These are phyloP conservation scores for Coemansia sp. DNA, from an alignment of 371 early-diverging fungal genomes.

Conservation along the genomic window DNA sequence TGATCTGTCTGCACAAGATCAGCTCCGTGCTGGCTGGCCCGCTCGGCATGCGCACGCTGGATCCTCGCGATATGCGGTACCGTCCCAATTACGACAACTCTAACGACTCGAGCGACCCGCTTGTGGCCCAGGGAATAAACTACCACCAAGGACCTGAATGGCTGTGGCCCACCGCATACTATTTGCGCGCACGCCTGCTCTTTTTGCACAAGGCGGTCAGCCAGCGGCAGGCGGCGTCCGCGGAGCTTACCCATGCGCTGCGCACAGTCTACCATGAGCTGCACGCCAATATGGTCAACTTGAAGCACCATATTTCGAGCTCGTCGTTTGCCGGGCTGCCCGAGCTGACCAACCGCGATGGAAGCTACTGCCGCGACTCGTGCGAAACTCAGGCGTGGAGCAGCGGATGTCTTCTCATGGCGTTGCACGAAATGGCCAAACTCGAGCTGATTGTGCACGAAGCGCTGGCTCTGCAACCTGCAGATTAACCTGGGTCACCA, in stretches of 20 bases:
- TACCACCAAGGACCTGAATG: constrained; percentile 98
- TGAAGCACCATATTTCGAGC: constrained; percentile 67
- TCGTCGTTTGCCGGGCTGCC: constrained; percentile 87
- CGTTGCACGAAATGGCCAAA: constrained; percentile 36
- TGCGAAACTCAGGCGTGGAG: constrained; percentile 97
- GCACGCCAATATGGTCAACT: constrained; percentile 66
- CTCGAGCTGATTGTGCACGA: constrained; percentile 34
- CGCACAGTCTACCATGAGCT: constrained; percentile 52
- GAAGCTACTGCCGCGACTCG: constrained; percentile 74
- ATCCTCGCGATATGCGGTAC: constrained; percentile 86
- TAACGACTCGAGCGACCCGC: constrained; percentile 80
- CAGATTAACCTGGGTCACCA: not conserved
- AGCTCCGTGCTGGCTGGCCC: constrained; percentile 74
- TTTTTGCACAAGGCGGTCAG: constrained; percentile 54
- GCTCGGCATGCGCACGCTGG: constrained; percentile 91
- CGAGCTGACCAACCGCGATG: constrained; percentile 91
- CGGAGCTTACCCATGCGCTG: constrained; percentile 17
- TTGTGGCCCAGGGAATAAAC: constrained; percentile 90
- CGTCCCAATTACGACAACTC: constrained; percentile 88
- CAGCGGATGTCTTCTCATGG: constrained; percentile 56
- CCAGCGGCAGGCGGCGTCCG: not conserved
- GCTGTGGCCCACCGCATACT: constrained; percentile 91
- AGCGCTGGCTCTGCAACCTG: constrained; percentile 1
- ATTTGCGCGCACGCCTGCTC: constrained; percentile 76
- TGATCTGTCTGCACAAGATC: constrained; percentile 64